Percentiles rank a stretch among this genome's conserved stretches.
Conservation (phyloP, 2,329 filamentous ascomycete genomes). For the Biscogniauxia sp. region DNA sequence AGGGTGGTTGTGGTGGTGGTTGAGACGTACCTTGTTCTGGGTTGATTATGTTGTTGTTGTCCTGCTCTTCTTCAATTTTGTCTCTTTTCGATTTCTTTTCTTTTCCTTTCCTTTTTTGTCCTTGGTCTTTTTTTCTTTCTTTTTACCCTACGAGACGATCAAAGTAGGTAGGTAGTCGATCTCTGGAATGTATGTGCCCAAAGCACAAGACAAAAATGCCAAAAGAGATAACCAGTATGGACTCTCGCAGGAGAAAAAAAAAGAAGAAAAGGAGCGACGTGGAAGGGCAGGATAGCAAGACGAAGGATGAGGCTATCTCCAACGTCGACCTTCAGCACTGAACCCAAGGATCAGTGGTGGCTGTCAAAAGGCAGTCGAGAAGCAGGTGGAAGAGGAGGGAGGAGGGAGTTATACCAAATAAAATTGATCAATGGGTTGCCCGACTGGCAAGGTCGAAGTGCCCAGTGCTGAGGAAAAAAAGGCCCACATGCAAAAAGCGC, state of each 20-base stretch:
- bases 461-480: neutral
- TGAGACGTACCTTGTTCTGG: neutral
- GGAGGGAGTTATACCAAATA: slow-evolving; percentile 20
- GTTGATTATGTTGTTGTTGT: neutral
- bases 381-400: slow-evolving; percentile 8
- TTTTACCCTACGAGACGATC: neutral
- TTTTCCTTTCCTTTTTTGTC: neutral
- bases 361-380: slow-evolving; percentile 4
- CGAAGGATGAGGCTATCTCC: slow-evolving; percentile 2
- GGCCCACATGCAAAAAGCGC: neutral
- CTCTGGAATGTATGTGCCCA: neutral
- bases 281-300: neutral
- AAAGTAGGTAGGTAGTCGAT: neutral
- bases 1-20: slow-evolving; percentile 7
- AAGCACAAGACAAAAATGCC: neutral
- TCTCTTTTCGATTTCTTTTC: neutral
- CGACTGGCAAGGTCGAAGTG: neutral
- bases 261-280: neutral
- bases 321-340: neutral
- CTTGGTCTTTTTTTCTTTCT: neutral
- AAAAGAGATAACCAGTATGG: too few species aligned
- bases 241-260: too few species aligned
- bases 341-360: neutral
- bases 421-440: slow-evolving; percentile 8
- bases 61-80: neutral